Conservation (phyloP, 129 eudicot species). For the Kitagawia praeruptora region DNA sequence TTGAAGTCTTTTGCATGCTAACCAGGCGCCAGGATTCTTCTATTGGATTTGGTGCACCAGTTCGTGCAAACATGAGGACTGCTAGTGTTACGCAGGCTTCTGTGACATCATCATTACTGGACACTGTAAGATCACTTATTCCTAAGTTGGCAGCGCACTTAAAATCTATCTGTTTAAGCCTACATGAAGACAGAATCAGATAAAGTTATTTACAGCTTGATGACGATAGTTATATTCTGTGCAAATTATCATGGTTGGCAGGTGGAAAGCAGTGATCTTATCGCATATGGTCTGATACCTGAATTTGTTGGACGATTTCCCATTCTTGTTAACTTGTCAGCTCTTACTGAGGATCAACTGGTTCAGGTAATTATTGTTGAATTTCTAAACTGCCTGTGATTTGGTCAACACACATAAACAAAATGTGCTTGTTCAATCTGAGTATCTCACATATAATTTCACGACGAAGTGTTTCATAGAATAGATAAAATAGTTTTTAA, state of each 20-base stretch:
- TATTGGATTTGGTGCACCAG: conserved; percentile 98
- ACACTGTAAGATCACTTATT: conserved; percentile 52
- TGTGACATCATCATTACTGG: conserved; percentile 85
- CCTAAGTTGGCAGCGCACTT: neutral
- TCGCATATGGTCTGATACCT: conserved; percentile 91
- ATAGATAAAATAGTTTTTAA: neutral
- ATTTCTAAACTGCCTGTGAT: neutral
- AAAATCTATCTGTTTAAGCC: neutral
- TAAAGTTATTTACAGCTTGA: neutral
- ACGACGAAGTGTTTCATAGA: neutral
- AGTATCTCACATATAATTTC: neutral
- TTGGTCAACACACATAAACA: neutral
- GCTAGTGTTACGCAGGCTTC: conserved; percentile 66
- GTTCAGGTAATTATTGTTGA: conserved; percentile 55
- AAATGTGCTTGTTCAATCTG: neutral
- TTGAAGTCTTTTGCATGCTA: neutral
- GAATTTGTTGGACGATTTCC: conserved; percentile 99
- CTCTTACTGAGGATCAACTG: conserved; percentile 93
- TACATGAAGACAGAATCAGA: neutral
- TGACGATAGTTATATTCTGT: neutral
- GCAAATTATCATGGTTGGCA: conserved; percentile 24
- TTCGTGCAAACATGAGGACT: conserved; percentile 93
- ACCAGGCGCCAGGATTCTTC: conserved; percentile 94
- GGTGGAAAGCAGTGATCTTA: conserved; percentile 98
- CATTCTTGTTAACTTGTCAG: conserved; percentile 84